Evolutionary conservation across 495 filamentous ascomycete genomes (phyloP).

Genomic region (Penicillium odoratum): DNA sequence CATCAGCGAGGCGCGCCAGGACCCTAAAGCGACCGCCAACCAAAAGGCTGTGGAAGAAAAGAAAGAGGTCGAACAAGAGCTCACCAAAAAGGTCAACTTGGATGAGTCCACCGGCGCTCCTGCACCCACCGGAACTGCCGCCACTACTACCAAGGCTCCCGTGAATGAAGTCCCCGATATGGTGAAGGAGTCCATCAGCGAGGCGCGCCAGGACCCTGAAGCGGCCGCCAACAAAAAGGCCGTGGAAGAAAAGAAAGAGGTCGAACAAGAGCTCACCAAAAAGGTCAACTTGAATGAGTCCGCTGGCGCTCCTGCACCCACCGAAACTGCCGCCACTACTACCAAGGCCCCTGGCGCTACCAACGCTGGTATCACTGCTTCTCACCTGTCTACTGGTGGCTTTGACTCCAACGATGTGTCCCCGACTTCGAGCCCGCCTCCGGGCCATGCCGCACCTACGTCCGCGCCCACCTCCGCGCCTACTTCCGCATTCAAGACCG

Average conservation of each 20-base stretch:
- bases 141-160: slow-evolving; percentile 43
- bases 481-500: background rate
- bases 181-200: slow-evolving; percentile 70
- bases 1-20: slow-evolving; percentile 58
- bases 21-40: slow-evolving; percentile 71
- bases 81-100: slow-evolving; percentile 54
- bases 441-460: slow-evolving; percentile 16
- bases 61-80: slow-evolving; percentile 69
- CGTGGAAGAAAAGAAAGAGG: slow-evolving; percentile 74
- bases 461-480: slow-evolving; percentile 16
- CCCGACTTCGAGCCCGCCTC: slow-evolving; percentile 41
- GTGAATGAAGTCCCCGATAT: slow-evolving; percentile 60
- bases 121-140: slow-evolving; percentile 50
- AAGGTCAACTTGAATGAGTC: slow-evolving; percentile 51
- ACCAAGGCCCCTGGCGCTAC: slow-evolving; percentile 41
- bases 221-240: slow-evolving; percentile 65
- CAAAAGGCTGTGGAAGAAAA: slow-evolving; percentile 72
- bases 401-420: slow-evolving; percentile 43
- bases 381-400: slow-evolving; percentile 9
- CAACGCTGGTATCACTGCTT: background rate
- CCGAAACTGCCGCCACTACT: slow-evolving; percentile 43
- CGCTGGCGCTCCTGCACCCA: slow-evolving; percentile 54
- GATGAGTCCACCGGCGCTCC: slow-evolving; percentile 51
- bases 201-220: slow-evolving; percentile 65
- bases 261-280: slow-evolving; percentile 67